Conservation (phyloP, 2,329 filamentous ascomycete genomes). For the Laburnicola sp. region DNA sequence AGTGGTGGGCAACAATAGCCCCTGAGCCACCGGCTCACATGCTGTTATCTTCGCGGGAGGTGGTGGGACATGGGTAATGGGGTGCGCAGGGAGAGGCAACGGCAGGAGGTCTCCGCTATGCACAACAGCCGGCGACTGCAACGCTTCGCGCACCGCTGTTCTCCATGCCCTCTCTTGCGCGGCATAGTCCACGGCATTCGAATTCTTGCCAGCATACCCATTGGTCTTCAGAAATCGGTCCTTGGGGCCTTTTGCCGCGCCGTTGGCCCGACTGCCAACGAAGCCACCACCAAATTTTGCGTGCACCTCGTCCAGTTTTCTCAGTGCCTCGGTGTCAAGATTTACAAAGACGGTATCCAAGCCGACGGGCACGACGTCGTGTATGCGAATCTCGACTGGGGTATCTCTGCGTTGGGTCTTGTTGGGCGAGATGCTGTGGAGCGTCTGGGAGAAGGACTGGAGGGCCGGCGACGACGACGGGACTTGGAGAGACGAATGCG, state of each 20-base stretch:
- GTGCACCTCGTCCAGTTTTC: conserved; percentile 79
- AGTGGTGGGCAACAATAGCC: conserved; percentile 73
- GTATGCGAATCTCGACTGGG: conserved; percentile 79
- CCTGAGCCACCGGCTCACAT: conserved; percentile 94
- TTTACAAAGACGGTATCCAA: conserved; percentile 86
- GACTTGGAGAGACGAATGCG: conserved; percentile 78
- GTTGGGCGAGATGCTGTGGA: conserved; percentile 74
- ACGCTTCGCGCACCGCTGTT: conserved; percentile 67
- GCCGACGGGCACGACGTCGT: conserved; percentile 77
- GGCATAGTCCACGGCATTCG: conserved; percentile 19
- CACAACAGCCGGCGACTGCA: conserved; percentile 73
- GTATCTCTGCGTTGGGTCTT: conserved; percentile 73
- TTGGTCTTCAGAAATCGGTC: conserved; percentile 43
- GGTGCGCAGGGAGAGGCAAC: conserved; percentile 74
- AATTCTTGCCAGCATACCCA: conserved; percentile 32
- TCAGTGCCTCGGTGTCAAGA: conserved; percentile 77
- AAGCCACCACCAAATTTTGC: conserved; percentile 75
- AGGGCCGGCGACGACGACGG: conserved; percentile 72
- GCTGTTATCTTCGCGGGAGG: conserved; percentile 85
- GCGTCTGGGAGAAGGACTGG: conserved; percentile 74
- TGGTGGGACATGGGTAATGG: conserved; percentile 80
- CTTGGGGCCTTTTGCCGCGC: conserved; percentile 35
- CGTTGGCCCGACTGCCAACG: conserved; percentile 37
- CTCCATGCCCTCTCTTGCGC: conserved; percentile 43
- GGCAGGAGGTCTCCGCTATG: conserved; percentile 84